Base-by-base conservation (phyloP, 1,284 basidiomycete genomes). In the Farysia itapuensis region DNA sequence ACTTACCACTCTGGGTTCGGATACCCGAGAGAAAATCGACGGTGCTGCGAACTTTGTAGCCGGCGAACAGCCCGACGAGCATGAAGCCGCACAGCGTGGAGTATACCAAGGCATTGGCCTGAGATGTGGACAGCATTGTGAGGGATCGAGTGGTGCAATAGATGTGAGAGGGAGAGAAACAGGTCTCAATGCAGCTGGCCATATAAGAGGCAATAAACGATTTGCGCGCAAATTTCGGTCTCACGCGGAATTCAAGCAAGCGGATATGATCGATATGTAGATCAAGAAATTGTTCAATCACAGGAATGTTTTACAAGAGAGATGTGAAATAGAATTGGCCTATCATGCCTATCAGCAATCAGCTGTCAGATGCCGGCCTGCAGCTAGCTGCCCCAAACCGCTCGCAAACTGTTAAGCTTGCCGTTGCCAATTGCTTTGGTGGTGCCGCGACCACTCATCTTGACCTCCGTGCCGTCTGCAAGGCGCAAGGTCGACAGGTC, bases 81-180 rank as follows among this genome's bases (percentile, higher is more conserved):
- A 74, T 66, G 53, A 76, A 76, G 34, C 45, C 74, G 46, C 64
- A 67, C 11, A 76, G 44, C 36, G 72, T 75, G 21, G 64, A 60
- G 51, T 75, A 76, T 36, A 76, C 67, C 43, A 76, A 47, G 5
- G 72, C 74, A 43, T 76, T 72, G 42, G 60, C 69, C 52, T 67
- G 64, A 9, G 54, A 45, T 26, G 40, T 43, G 24, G 49, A 46
- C 43, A 72, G 44, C 59, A 63, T 65, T 29, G n/a, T n/a, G n/a
- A n/a, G n/a, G n/a, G n/a, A n/a, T n/a, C n/a, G n/a, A n/a, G n/a
- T n/a, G n/a, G n/a, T n/a, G n/a, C n/a, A n/a, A n/a, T n/a, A n/a
- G n/a, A n/a, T n/a, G n/a, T n/a, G n/a, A n/a, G n/a, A n/a, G n/a
- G n/a, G n/a, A n/a, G n/a, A n/a, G n/a, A n/a, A n/a, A n/a, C n/a